Percentiles rank a stretch among this genome's conserved stretches.
These are phyloP conservation scores for Fragilaria radians DNA, from an alignment of 108 stramenopile genomes.

Conservation along the genomic window DNA sequence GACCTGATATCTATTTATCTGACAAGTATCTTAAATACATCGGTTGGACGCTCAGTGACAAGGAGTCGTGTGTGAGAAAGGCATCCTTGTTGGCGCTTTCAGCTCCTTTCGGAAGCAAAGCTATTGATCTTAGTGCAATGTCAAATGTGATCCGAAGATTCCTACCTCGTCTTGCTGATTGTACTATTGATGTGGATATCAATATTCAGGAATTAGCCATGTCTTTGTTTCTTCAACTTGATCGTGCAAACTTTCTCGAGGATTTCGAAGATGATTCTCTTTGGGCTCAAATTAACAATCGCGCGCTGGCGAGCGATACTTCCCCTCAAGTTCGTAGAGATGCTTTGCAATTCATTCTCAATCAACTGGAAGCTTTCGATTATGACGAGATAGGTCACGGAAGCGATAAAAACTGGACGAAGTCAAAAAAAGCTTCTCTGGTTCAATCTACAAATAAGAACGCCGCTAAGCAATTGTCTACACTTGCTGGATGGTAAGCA, in stretches of 20 bases:
- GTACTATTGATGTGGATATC: slow-evolving; percentile 39
- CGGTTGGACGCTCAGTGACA: slow-evolving; percentile 85
- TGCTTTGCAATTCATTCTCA: slow-evolving; percentile 76
- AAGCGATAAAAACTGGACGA: slow-evolving; percentile 4
- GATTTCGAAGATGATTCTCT: slow-evolving; percentile 65
- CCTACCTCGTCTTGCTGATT: slow-evolving; percentile 53
- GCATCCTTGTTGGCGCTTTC: slow-evolving; percentile 55
- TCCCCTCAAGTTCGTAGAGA: slow-evolving; percentile 45
- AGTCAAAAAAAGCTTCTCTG: background rate
- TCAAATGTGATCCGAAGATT: slow-evolving; percentile 67
- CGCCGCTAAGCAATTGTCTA: slow-evolving; percentile 32
- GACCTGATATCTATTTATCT: slow-evolving; percentile 72
- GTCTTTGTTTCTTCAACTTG: slow-evolving; percentile 48
- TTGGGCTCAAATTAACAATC: slow-evolving; percentile 73
- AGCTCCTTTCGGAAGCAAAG: slow-evolving; percentile 46
- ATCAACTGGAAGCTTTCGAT: slow-evolving; percentile 86
- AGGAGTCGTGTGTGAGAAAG: slow-evolving; percentile 48
- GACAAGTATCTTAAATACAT: slow-evolving; percentile 88
- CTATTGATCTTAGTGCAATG: slow-evolving; percentile 39
- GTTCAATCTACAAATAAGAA: slow-evolving; percentile 5
- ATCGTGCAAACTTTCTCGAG: slow-evolving; percentile 69
- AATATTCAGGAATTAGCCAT: slow-evolving; percentile 74
- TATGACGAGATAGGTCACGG: slow-evolving; percentile 37
- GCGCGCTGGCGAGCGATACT: slow-evolving; percentile 53
- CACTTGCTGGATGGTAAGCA: slow-evolving; percentile 48